Evolutionary conservation across 768 basidiomycete genomes (phyloP).

Genomic region (Boletus subcaerulescens): DNA sequence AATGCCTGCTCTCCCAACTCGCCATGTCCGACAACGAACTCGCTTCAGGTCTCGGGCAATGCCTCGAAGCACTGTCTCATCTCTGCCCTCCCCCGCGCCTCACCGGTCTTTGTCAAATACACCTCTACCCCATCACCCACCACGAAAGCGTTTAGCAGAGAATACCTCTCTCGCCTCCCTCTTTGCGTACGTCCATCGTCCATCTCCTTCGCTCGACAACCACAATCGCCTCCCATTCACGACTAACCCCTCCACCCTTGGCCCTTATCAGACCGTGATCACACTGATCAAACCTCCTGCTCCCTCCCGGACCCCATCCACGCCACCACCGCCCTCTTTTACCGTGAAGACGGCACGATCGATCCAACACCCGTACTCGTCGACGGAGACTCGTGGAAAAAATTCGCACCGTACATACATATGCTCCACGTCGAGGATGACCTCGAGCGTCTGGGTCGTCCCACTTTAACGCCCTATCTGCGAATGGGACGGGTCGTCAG

Average conservation of each 20-base stretch:
- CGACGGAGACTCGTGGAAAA: conserved; percentile 33
- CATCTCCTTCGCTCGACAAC: too few relatives aligned
- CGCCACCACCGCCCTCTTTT: conserved; percentile 25
- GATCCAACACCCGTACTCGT: conserved; percentile 2
- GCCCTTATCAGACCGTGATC: conserved; percentile 27
- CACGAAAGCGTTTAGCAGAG: conserved; percentile 30
- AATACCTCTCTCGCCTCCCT: conserved; percentile 30
- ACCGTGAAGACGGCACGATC: conserved; percentile 29
- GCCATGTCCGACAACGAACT: conserved; percentile 33
- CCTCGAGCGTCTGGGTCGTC: conserved; percentile 11
- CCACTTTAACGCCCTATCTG: conserved; percentile 2
- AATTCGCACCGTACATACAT: conserved; percentile 1
- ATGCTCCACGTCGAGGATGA: conserved; percentile 31
- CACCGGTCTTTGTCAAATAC: conserved; percentile 23
- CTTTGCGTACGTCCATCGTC: conserved; percentile 5
- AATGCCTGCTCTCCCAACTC: conserved; percentile 30
- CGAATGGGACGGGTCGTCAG: background rate
- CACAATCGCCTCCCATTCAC: too few relatives aligned
- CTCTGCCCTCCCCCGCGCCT: conserved; percentile 26
- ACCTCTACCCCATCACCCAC: conserved; percentile 11
- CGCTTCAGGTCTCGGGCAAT: conserved; percentile 32
- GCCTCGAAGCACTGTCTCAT: conserved; percentile 33
- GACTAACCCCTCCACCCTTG: too few relatives aligned
- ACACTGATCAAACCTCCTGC: conserved; percentile 16
- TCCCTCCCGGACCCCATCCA: conserved; percentile 19